Conservation (phyloP, 495 filamentous ascomycete genomes). For the Xanthoparmelia taractica region DNA sequence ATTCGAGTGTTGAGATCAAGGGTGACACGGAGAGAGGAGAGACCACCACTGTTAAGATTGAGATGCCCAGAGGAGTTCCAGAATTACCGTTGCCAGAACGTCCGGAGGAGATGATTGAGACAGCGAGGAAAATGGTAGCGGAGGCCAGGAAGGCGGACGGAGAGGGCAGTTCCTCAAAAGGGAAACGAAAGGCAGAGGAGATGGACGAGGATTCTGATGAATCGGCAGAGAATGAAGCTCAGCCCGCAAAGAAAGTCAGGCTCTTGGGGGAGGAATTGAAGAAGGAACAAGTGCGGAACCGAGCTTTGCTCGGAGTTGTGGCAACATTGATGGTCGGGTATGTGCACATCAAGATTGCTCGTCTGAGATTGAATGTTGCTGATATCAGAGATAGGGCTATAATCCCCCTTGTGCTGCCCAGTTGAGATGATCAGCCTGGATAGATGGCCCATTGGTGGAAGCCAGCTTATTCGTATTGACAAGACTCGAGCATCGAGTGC, state of each 20-base stretch:
- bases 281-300: conserved; percentile 73
- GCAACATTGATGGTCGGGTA: conserved; percentile 84
- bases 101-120: conserved; percentile 70
- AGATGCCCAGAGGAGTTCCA: conserved; percentile 59
- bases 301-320: conserved; percentile 75
- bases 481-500: conserved; percentile 1
- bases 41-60: conserved; percentile 66
- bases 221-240: conserved; percentile 40
- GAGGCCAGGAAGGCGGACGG: conserved; percentile 55
- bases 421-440: conserved; percentile 19
- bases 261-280: conserved; percentile 66
- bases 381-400: conserved; percentile 38
- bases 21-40: conserved; percentile 45
- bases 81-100: conserved; percentile 66
- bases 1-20: conserved; percentile 46
- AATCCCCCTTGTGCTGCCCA: conserved; percentile 40
- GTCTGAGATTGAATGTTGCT: conserved; percentile 10
- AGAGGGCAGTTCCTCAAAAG: conserved; percentile 36
- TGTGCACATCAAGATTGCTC: conserved; percentile 32
- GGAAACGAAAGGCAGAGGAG: conserved; percentile 81
- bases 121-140: conserved; percentile 85
- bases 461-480: neutral
- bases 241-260: conserved; percentile 64
- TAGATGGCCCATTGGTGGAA: conserved; percentile 1
- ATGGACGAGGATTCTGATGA: conserved; percentile 49